Conservation (phyloP, 129 eudicot species). For the Oenanthe sinensis region DNA sequence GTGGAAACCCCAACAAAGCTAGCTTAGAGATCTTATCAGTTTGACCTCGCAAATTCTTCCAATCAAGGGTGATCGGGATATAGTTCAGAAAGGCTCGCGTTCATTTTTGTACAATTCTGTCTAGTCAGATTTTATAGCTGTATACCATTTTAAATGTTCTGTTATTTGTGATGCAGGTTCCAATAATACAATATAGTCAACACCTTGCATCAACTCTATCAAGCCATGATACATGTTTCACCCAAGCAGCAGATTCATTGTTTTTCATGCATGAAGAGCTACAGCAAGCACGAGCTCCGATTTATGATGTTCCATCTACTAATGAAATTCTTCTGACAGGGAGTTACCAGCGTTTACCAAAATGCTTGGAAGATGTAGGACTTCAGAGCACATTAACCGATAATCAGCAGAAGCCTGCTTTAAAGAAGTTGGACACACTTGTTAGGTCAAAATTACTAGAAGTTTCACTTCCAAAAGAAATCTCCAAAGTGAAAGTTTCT, state of each 20-base stretch:
- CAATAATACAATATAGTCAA: slow-evolving; percentile 82
- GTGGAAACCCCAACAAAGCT: not conserved
- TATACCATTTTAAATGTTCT: not conserved
- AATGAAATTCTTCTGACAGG: slow-evolving; percentile 91
- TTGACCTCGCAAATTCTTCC: not conserved
- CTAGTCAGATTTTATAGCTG: not conserved
- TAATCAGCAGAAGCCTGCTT: slow-evolving; percentile 76
- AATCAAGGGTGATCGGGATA: not conserved
- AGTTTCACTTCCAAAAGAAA: slow-evolving; percentile 73
- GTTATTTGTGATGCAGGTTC: slow-evolving; percentile 58
- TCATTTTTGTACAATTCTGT: not conserved
- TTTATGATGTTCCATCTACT: slow-evolving; percentile 97
- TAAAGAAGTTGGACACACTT: slow-evolving; percentile 66
- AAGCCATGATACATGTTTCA: slow-evolving; percentile 95
- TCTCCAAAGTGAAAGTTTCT: slow-evolving; percentile 64
- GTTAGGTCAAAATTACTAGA: slow-evolving; percentile 83
- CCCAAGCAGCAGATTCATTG: slow-evolving; percentile 96
- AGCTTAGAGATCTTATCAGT: not conserved
- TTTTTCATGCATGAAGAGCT: slow-evolving; percentile 96
- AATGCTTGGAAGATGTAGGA: slow-evolving; percentile 92
- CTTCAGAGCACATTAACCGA: slow-evolving; percentile 58
- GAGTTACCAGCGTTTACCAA: slow-evolving; percentile 76
- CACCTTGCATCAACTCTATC: slow-evolving; percentile 85
- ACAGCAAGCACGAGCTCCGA: slow-evolving; percentile 99
- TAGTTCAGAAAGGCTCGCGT: not conserved